phyloP scores from a whole-genome alignment of 1,284 basidiomycete species.

The Malassezia cuniculi region DNA sequence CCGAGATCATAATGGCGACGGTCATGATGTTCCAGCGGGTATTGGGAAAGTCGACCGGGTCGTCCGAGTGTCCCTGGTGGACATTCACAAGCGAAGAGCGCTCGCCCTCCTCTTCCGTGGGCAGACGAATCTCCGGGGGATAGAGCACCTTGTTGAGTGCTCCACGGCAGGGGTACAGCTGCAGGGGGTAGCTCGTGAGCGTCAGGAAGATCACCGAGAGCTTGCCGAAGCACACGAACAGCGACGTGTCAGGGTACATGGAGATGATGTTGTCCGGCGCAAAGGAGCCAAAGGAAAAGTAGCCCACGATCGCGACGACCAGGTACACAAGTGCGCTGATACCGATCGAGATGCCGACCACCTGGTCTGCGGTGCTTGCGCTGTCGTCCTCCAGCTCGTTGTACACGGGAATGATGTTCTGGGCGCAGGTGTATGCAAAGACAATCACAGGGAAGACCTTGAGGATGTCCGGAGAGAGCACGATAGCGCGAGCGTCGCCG shows the following conservation, averaged over 20 bases:
- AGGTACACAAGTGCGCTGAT: constrained; percentile 43
- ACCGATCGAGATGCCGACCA: constrained; percentile 74
- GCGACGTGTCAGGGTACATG: constrained; percentile 71
- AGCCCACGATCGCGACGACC: constrained; percentile 56
- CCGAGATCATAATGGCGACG: constrained; percentile 25
- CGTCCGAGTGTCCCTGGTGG: too few relatives aligned
- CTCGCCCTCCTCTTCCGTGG: not conserved
- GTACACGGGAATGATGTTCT: constrained; percentile 56
- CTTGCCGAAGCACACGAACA: constrained; percentile 84
- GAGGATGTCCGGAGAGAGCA: constrained; percentile 55
- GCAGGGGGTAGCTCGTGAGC: constrained; percentile 51
- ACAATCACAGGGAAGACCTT: constrained; percentile 82
- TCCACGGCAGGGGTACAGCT: constrained; percentile 13
- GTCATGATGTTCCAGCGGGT: constrained; percentile 26
- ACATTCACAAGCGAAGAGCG: not conserved
- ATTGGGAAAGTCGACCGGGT: too few relatives aligned
- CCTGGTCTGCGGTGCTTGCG: constrained; percentile 70
- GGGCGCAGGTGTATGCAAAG: constrained; percentile 54
- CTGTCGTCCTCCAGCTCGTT: constrained; percentile 76
- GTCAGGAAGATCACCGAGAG: constrained; percentile 77
- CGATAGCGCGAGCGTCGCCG: constrained; percentile 22
- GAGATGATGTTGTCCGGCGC: constrained; percentile 41
- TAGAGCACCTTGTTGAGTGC: not conserved
- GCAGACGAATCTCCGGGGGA: not conserved
- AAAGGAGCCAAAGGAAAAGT: constrained; percentile 83